Evolutionary conservation across 2,329 filamentous ascomycete species (phyloP).

Genomic region (Tolypocladium ovalisporum): DNA sequence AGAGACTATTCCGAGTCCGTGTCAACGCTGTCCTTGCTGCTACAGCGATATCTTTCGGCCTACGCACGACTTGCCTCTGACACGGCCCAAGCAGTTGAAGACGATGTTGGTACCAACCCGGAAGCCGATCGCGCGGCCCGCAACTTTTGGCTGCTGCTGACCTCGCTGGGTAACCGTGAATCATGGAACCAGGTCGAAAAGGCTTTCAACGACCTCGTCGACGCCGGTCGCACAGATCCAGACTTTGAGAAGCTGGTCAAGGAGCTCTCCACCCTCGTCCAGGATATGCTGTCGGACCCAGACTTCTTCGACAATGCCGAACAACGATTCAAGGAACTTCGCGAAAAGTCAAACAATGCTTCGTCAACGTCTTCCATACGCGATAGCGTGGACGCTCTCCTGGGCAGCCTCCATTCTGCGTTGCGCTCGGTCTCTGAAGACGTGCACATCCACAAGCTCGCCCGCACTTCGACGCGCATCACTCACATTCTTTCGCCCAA

Average conservation of each 20-base stretch:
- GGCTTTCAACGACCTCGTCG: constrained; percentile 58
- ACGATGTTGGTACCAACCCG: constrained; percentile 61
- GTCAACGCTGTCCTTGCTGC: constrained; percentile 61
- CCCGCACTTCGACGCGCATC: constrained; percentile 56
- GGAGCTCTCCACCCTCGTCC: constrained; percentile 62
- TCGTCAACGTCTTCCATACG: constrained; percentile 57
- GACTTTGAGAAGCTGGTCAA: constrained; percentile 71
- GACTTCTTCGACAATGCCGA: constrained; percentile 72
- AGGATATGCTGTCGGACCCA: constrained; percentile 76
- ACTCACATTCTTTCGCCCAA: constrained; percentile 58
- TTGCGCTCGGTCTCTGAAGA: constrained; percentile 61
- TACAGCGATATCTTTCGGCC: constrained; percentile 65
- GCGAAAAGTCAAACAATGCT: constrained; percentile 48
- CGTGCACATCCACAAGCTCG: constrained; percentile 57
- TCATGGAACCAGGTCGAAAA: constrained; percentile 68
- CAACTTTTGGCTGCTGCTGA: constrained; percentile 73
- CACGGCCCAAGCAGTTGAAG: constrained; percentile 52
- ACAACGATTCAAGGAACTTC: constrained; percentile 37
- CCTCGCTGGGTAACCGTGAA: constrained; percentile 62
- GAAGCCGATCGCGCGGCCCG: constrained; percentile 65
- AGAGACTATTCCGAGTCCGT: constrained; percentile 82
- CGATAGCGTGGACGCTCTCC: constrained; percentile 60
- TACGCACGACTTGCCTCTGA: constrained; percentile 68
- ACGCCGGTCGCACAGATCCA: constrained; percentile 65
- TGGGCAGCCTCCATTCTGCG: constrained; percentile 58